A percentile compares a stretch with the other conserved stretches of the same genome.
phyloP scores from a whole-genome alignment of 331 rosid species.

The Malus hybrid region DNA sequence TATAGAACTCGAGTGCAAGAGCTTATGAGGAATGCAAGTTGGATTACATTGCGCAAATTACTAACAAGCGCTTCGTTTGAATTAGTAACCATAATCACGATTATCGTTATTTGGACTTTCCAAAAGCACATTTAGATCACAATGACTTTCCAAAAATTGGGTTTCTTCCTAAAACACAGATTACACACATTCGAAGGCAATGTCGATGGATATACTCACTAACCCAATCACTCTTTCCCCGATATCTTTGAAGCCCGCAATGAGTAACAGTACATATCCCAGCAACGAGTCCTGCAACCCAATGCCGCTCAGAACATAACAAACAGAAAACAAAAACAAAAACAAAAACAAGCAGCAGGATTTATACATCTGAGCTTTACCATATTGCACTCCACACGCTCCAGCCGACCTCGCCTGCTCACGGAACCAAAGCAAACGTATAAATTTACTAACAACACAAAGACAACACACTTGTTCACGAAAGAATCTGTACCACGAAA shows the following conservation, averaged over 20 bases:
- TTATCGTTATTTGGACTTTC: too few species aligned
- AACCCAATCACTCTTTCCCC: constrained; percentile 77
- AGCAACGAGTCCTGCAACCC: constrained; percentile 55
- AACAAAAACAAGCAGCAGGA: background rate
- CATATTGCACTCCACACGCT: constrained; percentile 48
- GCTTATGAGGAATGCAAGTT: background rate
- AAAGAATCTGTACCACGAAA: constrained; percentile 49
- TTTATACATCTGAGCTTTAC: constrained; percentile 25
- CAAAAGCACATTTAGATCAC: background rate
- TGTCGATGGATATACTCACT: constrained; percentile 14
- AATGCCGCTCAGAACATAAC: constrained; percentile 2
- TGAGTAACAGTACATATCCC: constrained; percentile 48
- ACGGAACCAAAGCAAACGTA: constrained; percentile 9
- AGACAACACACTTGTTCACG: background rate
- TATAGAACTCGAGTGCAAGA: background rate
- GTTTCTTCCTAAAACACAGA: background rate
- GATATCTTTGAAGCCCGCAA: constrained; percentile 60
- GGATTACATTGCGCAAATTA: background rate
- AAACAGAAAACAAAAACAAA: background rate
- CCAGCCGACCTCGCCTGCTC: constrained; percentile 53
- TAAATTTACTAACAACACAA: background rate
- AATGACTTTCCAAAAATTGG: background rate
- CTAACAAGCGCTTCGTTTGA: background rate
- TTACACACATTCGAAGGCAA: background rate
- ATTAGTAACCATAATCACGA: too few species aligned